A percentile compares a stretch with the other conserved stretches of the same genome.
phyloP scores from a whole-genome alignment of 257 asterid genomes.

The Prunella vulgaris region DNA sequence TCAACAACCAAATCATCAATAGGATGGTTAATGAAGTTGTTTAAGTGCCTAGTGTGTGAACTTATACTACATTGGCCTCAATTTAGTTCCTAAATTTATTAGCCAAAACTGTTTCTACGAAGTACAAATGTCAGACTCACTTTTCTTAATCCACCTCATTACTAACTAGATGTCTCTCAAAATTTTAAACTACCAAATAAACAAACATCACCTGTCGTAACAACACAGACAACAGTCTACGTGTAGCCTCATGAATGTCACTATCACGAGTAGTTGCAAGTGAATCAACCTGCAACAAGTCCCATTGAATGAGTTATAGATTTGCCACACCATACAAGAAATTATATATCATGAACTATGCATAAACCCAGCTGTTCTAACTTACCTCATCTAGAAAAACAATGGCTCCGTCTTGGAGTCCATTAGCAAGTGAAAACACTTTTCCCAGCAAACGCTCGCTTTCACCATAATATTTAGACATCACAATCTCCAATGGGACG shows the following conservation, averaged over 20 bases:
- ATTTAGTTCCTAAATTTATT: not conserved
- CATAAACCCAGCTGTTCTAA: slow-evolving; percentile 6
- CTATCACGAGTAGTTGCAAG: slow-evolving; percentile 90
- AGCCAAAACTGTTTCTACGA: not conserved
- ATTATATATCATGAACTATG: slow-evolving; percentile 5
- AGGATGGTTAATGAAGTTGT: not conserved
- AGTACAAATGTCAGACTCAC: not conserved
- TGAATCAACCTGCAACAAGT: slow-evolving; percentile 71
- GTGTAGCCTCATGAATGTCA: slow-evolving; percentile 94
- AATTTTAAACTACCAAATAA: slow-evolving; percentile 6
- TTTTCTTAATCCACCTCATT: not conserved
- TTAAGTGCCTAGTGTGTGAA: not conserved
- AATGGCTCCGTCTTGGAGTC: slow-evolving; percentile 73
- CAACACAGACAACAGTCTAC: slow-evolving; percentile 80
- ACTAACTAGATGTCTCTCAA: not conserved
- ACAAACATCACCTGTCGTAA: slow-evolving; percentile 68
- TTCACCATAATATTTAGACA: slow-evolving; percentile 95
- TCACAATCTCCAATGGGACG: slow-evolving; percentile 85
- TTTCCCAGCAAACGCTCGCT: slow-evolving; percentile 90
- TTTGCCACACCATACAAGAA: not conserved
- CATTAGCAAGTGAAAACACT: slow-evolving; percentile 90
- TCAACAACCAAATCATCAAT: not conserved
- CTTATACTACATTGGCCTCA: not conserved
- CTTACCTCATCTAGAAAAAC: slow-evolving; percentile 92
- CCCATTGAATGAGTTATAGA: slow-evolving; percentile 9